These are phyloP conservation scores for Nemophila menziesii DNA, from an alignment of 257 asterid species.

Conservation along the genomic window DNA sequence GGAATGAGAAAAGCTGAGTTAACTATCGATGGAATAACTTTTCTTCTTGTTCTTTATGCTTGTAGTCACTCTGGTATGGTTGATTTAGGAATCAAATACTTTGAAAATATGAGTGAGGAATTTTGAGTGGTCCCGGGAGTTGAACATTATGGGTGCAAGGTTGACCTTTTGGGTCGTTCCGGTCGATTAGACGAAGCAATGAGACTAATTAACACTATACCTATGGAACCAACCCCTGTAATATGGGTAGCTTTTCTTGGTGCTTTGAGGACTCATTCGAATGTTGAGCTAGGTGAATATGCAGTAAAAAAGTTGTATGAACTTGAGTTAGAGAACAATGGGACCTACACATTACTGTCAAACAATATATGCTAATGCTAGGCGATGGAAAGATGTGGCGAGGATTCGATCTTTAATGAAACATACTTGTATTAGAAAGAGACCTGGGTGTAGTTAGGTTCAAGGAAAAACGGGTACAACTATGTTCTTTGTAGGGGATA, in stretches of 20 bases:
- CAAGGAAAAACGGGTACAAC: too few relatives aligned
- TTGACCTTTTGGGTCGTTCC: slow-evolving; percentile 71
- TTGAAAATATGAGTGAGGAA: slow-evolving; percentile 49
- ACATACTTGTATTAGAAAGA: too few relatives aligned
- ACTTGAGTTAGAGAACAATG: too few relatives aligned
- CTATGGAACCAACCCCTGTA: slow-evolving; percentile 57
- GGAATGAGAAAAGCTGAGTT: slow-evolving; percentile 43
- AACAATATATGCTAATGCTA: too few relatives aligned
- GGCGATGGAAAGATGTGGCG: too few relatives aligned
- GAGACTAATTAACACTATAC: slow-evolving; percentile 47
- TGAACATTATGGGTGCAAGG: slow-evolving; percentile 71
- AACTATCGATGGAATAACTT: slow-evolving; percentile 55
- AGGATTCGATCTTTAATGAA: too few relatives aligned
- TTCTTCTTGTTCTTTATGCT: slow-evolving; percentile 55
- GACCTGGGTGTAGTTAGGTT: too few relatives aligned
- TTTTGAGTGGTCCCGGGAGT: slow-evolving; percentile 44
- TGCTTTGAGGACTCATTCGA: slow-evolving; percentile 63
- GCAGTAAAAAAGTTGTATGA: too few relatives aligned
- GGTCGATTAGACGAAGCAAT: slow-evolving; percentile 64
- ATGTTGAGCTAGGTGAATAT: slow-evolving; percentile 29
- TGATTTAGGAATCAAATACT: slow-evolving; percentile 37
- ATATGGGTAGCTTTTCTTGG: slow-evolving; percentile 70
- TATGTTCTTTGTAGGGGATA: too few relatives aligned
- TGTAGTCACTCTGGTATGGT: slow-evolving; percentile 64
- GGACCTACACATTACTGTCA: too few relatives aligned